Conservation (phyloP, 148 eudicot genomes). For the Polygonum aviculare region DNA sequence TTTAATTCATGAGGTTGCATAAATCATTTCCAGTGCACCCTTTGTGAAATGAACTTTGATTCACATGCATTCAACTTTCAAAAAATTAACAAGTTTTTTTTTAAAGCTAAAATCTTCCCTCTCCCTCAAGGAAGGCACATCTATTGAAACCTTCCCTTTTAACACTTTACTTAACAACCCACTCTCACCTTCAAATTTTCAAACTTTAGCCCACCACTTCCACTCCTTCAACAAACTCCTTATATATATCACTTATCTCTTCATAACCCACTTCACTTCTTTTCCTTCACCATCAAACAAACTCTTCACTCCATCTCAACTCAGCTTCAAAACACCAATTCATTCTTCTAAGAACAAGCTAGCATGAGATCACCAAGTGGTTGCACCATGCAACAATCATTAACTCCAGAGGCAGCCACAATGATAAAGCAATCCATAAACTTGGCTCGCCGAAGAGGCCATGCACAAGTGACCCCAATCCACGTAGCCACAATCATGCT, state of each 20-base stretch:
- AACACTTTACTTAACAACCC: slow-evolving; percentile 15
- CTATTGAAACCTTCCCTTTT: slow-evolving; percentile 15
- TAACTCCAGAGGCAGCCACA: slow-evolving; percentile 55
- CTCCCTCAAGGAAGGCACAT: slow-evolving; percentile 82
- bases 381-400: slow-evolving; percentile 59
- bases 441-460: slow-evolving; percentile 71
- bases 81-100: slow-evolving; percentile 30
- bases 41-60: slow-evolving; percentile 35
- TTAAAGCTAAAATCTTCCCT: slow-evolving; percentile 24
- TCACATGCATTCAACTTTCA: slow-evolving; percentile 84
- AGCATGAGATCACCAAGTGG: slow-evolving; percentile 59
- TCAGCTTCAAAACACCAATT: neutral
- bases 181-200: slow-evolving; percentile 5
- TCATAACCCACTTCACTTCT: slow-evolving; percentile 4
- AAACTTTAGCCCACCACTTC: neutral
- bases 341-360: neutral
- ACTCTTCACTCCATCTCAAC: neutral
- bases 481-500: slow-evolving; percentile 85
- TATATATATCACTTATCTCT: neutral
- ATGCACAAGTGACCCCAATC: slow-evolving; percentile 87
- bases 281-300: neutral
- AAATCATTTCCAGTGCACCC: neutral
- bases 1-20: neutral
- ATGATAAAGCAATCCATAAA: slow-evolving; percentile 69
- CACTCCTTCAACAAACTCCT: neutral